Percentiles rank a stretch among this genome's conserved stretches.
Evolutionary conservation across 2,329 filamentous ascomycete genomes (phyloP).

Genomic region (Stachybotrys echinatus): DNA sequence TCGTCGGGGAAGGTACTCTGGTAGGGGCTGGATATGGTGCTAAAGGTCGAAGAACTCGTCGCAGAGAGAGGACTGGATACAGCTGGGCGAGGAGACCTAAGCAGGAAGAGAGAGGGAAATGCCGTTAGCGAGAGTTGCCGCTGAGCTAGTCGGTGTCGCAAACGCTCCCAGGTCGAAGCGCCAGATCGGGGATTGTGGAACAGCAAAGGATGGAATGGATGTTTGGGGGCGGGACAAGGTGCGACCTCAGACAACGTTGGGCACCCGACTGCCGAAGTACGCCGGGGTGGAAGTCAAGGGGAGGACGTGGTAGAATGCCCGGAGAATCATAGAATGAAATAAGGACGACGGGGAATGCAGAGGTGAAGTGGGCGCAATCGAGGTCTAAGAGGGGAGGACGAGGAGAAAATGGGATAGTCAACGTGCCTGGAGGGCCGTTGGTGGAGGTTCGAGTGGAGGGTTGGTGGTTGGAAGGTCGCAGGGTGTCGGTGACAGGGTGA

Average conservation of each 20-base stretch:
- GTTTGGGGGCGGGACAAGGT: not conserved
- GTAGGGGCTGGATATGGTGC: conserved; percentile 34
- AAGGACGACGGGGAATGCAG: no score
- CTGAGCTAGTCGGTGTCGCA: not conserved
- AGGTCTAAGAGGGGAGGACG: not conserved
- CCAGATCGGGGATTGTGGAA: not conserved
- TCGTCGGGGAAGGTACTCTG: conserved; percentile 17
- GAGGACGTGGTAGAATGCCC: no score
- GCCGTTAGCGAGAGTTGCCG: not conserved
- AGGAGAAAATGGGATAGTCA: not conserved
- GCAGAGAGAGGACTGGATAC: conserved; percentile 46
- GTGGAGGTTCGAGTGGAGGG: not conserved
- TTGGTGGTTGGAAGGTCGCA: not conserved
- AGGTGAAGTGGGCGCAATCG: not conserved
- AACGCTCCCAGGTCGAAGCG: not conserved
- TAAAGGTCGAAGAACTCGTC: conserved; percentile 35
- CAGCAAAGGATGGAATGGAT: not conserved
- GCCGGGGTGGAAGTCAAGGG: no score
- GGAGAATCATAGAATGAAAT: no score
- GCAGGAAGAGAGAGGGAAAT: conserved; percentile 3
- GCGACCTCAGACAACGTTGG: not conserved
- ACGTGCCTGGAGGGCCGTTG: not conserved
- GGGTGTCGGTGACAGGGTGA: not conserved
- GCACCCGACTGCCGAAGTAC: not conserved
- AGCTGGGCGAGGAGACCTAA: conserved; percentile 42